Conservation (phyloP, 805 yeast genomes). For the Henningerozyma blattae region DNA sequence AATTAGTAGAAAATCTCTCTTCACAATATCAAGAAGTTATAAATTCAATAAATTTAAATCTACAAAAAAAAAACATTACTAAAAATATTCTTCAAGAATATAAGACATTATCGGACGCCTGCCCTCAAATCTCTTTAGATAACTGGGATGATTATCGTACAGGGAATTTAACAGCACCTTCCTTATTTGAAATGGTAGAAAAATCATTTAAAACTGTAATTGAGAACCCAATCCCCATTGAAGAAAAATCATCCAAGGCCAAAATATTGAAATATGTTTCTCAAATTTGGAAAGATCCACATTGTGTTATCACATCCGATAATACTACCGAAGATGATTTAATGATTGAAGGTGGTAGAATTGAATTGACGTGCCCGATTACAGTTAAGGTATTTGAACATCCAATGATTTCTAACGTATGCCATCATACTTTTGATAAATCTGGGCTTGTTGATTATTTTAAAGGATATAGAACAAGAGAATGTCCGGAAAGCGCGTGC, state of each 20-base stretch:
- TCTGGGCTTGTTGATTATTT: conserved; percentile 30
- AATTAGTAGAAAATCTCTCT: too few relatives aligned
- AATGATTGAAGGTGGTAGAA: conserved; percentile 55
- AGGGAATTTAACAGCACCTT: conserved; percentile 8
- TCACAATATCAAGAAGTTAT: too few relatives aligned
- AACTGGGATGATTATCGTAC: conserved; percentile 13
- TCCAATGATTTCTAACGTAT: conserved; percentile 44
- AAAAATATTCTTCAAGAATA: too few relatives aligned
- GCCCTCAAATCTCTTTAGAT: conserved; percentile 8
- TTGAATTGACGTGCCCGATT: conserved; percentile 60
- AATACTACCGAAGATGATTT: conserved; percentile 42
- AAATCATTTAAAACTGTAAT: background rate
- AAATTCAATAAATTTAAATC: conserved; percentile 2
- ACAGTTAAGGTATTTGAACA: conserved; percentile 37
- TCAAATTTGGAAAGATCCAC: conserved; percentile 41
- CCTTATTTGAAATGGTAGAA: conserved; percentile 5
- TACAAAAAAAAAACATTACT: conserved; percentile 7
- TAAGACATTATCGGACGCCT: conserved; percentile 5
- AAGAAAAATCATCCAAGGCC: background rate
- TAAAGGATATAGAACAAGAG: conserved; percentile 9
- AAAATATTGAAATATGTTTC: background rate
- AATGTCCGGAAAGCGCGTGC: conserved; percentile 58
- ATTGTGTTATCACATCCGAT: background rate
- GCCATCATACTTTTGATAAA: conserved; percentile 54
- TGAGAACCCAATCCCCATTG: background rate